Conservation (phyloP, 2,329 filamentous ascomycete species). For the Colletotrichum aenigma region DNA sequence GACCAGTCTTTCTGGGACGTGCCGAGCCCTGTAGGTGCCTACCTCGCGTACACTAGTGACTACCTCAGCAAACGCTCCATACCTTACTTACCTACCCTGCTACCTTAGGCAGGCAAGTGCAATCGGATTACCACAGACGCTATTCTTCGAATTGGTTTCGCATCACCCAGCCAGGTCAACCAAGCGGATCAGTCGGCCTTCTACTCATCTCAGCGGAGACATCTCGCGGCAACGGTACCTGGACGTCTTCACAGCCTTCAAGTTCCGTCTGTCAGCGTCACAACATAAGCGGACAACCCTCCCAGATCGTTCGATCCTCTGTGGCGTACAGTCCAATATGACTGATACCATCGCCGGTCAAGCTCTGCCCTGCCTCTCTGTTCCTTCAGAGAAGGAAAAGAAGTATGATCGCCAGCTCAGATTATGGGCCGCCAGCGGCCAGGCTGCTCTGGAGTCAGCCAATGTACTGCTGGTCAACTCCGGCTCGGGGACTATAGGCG, state of each 20-base stretch:
- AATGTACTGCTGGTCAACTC: slow-evolving; percentile 92
- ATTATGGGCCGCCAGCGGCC: slow-evolving; percentile 91
- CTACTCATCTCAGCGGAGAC: not conserved
- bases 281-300: not conserved
- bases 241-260: not conserved
- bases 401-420: slow-evolving; percentile 96
- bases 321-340: slow-evolving; percentile 32
- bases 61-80: not conserved
- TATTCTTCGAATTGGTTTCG: not conserved
- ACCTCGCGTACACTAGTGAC: not conserved
- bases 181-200: not conserved
- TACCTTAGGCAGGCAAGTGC: not conserved
- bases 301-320: not conserved
- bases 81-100: not conserved
- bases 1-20: not conserved
- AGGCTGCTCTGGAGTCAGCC: slow-evolving; percentile 87
- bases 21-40: not conserved
- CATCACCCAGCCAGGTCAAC: not conserved
- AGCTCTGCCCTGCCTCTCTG: slow-evolving; percentile 52
- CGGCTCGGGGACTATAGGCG: slow-evolving; percentile 82
- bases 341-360: slow-evolving; percentile 49
- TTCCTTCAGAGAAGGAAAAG: slow-evolving; percentile 66
- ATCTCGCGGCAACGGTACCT: not conserved
- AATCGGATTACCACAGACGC: not conserved
- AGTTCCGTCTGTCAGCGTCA: not conserved